These are phyloP conservation scores for Pisolithus thermaeus DNA, from an alignment of 1,284 basidiomycete genomes.

Conservation along the genomic window DNA sequence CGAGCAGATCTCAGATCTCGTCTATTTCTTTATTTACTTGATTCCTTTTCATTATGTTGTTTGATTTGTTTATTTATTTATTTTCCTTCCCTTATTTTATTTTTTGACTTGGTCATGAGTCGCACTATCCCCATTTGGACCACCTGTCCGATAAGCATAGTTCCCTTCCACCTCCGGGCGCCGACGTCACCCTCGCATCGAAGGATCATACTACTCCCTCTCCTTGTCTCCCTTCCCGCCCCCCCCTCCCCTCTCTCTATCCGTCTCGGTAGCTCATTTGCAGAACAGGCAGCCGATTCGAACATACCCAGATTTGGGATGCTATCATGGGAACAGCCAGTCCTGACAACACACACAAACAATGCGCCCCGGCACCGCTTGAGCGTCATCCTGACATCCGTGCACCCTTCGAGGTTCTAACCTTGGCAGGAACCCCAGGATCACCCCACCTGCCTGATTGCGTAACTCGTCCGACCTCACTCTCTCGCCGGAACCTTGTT, in stretches of 20 bases:
- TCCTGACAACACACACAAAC: constrained; percentile 11
- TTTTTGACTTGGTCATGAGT: background rate
- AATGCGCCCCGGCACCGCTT: constrained; percentile 23
- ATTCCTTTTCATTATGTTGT: constrained; percentile 9
- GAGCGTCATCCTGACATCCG: constrained; percentile 3
- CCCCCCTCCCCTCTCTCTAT: background rate
- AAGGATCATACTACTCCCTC: background rate
- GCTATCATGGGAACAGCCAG: constrained; percentile 21
- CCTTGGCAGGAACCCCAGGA: constrained; percentile 10
- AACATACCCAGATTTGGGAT: background rate
- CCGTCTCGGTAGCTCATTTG: constrained; percentile 5
- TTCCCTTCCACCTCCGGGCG: background rate
- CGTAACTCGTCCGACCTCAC: background rate
- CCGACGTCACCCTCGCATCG: constrained; percentile 9
- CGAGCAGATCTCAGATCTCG: constrained; percentile 11
- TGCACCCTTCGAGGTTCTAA: constrained; percentile 14
- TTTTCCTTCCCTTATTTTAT: background rate
- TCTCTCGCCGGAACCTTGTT: constrained; percentile 6
- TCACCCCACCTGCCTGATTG: background rate
- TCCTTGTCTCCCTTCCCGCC: too few species aligned
- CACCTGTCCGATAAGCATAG: constrained; percentile 3
- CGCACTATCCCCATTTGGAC: constrained; percentile 4
- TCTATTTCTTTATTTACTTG: constrained; percentile 10
- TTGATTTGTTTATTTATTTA: constrained; percentile 8
- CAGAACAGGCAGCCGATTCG: constrained; percentile 1